Evolutionary conservation across 345 rosid species (phyloP), one percentile per base, ranked within the genome.

Genomic region (Trapa bicornis): DNA sequence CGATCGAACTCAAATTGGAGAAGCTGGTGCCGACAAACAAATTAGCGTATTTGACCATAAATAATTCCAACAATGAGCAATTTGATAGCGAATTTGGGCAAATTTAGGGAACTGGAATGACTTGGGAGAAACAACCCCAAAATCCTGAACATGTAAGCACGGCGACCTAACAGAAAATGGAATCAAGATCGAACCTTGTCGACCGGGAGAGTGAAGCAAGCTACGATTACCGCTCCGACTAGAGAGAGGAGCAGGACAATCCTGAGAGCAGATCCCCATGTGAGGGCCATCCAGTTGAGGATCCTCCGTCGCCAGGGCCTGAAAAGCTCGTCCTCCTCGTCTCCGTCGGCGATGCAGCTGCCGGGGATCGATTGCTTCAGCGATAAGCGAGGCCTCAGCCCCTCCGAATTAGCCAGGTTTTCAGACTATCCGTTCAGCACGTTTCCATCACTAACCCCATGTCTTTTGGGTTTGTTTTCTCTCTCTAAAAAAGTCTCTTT

Each of bases 191-290:
- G 41, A 15, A 88, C 99, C 96, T 91, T 78, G 67, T 95, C 96
- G 2, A 95, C 89, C 58, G 99, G 99, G 71, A 91, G 92, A 66
- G 96, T 87, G 82, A 81, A 87, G 67, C 84, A 89, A 71, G 96
- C 97, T 72, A 80, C 65, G 75, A 82, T 71, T 56, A 77, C 84
- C 62, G 91, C 91, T 65, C 84, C 87, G 16, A 85, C 15, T 70
- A 95, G 96, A 38, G 83, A 68, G 42, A 87, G 68, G 63, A 95
- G 85, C 72, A 95, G 81, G 33, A 82, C 71, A 68, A 91, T 72
- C 74, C 93, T 77, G 60, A 89, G 80, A 74, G 84, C 96, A 70
- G 96, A 85, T 70, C 81, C 82, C 96, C 89, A 82, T 39, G 90
- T 72, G 37, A 83, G 78, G 70, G 89, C 89, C 93, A 91, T 87